Conservation (phyloP, 768 basidiomycete genomes). For the Tylopilus sp. region DNA sequence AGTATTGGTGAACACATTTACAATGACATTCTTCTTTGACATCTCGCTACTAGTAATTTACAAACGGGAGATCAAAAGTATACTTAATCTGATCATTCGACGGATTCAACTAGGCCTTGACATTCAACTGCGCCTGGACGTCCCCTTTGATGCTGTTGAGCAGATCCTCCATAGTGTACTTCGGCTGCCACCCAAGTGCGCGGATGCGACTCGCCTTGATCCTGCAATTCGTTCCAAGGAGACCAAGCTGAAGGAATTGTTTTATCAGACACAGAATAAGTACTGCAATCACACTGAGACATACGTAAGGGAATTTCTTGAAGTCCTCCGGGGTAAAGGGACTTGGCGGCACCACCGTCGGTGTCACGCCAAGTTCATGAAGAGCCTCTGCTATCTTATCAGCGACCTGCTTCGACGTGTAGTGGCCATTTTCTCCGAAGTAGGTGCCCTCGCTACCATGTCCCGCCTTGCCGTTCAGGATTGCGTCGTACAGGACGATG, state of each 20-base stretch:
- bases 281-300: not conserved
- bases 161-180: slow-evolving; percentile 29
- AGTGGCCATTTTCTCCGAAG: slow-evolving; percentile 52
- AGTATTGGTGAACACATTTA: no score
- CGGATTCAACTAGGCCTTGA: not conserved
- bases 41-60: not conserved
- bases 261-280: not conserved
- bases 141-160: slow-evolving; percentile 18
- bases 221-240: slow-evolving; percentile 23
- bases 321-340: slow-evolving; percentile 36
- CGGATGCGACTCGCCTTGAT: slow-evolving; percentile 18
- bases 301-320: slow-evolving; percentile 1
- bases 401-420: slow-evolving; percentile 42
- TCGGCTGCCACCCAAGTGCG: slow-evolving; percentile 30
- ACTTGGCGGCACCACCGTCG: slow-evolving; percentile 34
- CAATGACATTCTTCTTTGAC: not conserved
- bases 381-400: slow-evolving; percentile 39
- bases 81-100: not conserved
- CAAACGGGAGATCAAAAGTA: not conserved
- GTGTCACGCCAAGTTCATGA: slow-evolving; percentile 12
- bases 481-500: slow-evolving; percentile 40
- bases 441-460: slow-evolving; percentile 48
- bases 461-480: slow-evolving; percentile 16
- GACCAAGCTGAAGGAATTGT: slow-evolving; percentile 7
- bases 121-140: slow-evolving; percentile 18